Base-by-base conservation (phyloP, 352 stramenopile species). In the Globisporangium middletonii region DNA sequence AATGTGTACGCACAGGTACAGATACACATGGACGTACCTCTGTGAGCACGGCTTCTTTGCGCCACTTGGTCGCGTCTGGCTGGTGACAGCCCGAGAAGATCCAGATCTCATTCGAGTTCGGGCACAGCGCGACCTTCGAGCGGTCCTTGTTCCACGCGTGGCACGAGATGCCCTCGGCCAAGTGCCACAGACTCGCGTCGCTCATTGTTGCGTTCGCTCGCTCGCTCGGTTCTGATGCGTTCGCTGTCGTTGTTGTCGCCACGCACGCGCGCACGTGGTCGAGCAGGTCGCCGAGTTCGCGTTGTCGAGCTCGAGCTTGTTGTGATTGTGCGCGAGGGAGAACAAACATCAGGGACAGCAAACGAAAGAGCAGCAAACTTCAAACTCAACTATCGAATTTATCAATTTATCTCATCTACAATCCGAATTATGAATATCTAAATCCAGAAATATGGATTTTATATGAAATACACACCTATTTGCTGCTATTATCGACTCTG, bases 91-190 rank as follows among this genome's bases (percentile, higher is more conserved):
- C 82, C 50, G 82, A 87, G 71, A 88, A 97, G 69, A 97, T 96
- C 79, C 88, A 94, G 64, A 97, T 94, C 61, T 96, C 86, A 69
- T 97, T 97, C 59, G 82, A 83, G 73, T 97, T 97, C 33, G 91
- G 88, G 69, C 84, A 94, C n/a, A 97, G 74, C 51, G 91, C 91
- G 37, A 97, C 60, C 65, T 95, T 94, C 44, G 84, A 89, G 45
- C 83, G 79, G 68, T 97, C 88, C 47, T 82, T 85, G 71, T 96
- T 97, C 90, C 90, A 97, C 38, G 89, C 86, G 71, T 97, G 89
- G 79, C 86, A 96, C 56, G 89, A 88, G 63, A 97, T 95, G 62
- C 79, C 77, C 61, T 89, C 77, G 9, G 83, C 79, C 37, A 95
- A 57, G 56, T 92, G 82, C 74, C 79, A 93, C 59, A 94, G 71